Percentiles rank a stretch among this genome's conserved stretches.
phyloP scores from a whole-genome alignment of 2,329 filamentous ascomycete species.

The Xylariaceae sp. region DNA sequence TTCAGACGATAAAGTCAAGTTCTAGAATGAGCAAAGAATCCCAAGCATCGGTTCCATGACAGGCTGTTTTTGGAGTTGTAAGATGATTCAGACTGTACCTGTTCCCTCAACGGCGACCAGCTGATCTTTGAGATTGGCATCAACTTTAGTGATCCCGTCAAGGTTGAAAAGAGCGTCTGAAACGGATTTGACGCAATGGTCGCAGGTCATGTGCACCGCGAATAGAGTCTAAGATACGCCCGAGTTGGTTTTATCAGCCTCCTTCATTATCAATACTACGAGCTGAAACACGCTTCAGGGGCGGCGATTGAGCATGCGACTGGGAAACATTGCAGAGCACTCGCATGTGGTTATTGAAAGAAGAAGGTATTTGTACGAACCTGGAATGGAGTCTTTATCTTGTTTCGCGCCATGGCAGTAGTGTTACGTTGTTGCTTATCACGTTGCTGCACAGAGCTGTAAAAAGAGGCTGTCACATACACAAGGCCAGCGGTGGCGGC shows the following conservation, averaged over 20 bases:
- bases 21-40: not conserved
- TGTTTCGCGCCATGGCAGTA: slow-evolving; percentile 28
- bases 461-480: slow-evolving; percentile 24
- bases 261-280: not conserved
- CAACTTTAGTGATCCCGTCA: slow-evolving; percentile 75
- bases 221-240: slow-evolving; percentile 69
- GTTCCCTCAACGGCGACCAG: slow-evolving; percentile 83
- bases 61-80: not conserved
- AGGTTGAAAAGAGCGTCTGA: slow-evolving; percentile 74
- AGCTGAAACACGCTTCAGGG: not conserved
- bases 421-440: slow-evolving; percentile 15
- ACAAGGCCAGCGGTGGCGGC: slow-evolving; percentile 19
- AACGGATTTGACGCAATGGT: slow-evolving; percentile 82
- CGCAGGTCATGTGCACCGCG: slow-evolving; percentile 89
- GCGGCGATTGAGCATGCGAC: not conserved
- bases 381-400: slow-evolving; percentile 33
- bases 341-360: not conserved
- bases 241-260: slow-evolving; percentile 29
- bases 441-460: slow-evolving; percentile 20
- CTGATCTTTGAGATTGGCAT: slow-evolving; percentile 78
- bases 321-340: not conserved
- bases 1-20: slow-evolving; percentile 3
- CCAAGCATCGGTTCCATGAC: not conserved
- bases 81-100: slow-evolving; percentile 39
- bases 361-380: slow-evolving; percentile 21